Evolutionary conservation across 1,284 basidiomycete genomes (phyloP), one percentile per base, ranked within the genome.

Genomic region (Malassezia restricta): DNA sequence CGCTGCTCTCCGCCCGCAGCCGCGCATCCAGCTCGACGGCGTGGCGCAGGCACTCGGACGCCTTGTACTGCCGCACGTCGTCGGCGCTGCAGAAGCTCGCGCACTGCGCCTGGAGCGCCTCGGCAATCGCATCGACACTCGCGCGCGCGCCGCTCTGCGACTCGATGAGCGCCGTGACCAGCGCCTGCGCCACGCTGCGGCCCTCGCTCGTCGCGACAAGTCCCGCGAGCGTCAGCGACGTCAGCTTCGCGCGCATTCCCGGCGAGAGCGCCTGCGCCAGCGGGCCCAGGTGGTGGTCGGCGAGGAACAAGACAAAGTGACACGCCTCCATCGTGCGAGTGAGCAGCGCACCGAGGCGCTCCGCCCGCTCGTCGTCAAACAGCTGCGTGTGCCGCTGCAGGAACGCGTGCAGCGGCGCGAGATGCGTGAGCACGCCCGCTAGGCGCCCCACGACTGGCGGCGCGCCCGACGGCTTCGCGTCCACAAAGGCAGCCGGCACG

Each of bases 51-150:
- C 85, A 87, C 75, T 99, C 94, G 69, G 88, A 85, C 1, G 92
- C 92, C 85, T 98, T 98, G 79, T 98, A 96, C 44, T 95, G 77
- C 77, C 95, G 86, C 40, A 98, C 94, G 75, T 99, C 94, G 68
- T 95, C 94, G 0, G 92, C 85, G 65, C 88, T 91, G 75, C 91
- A 96, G 79, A 98, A 98, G 15, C 87, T 87, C 0, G 90, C 91
- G 67, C 94, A 99, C 67, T 89, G 81, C 68, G 86, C 83, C 72
- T 98, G 92, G 31, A 98, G 76, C 48, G 89, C 83, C 64, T 95
- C 87, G 65, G 88, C 92, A 65, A 99, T 86, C 3, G 87, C 87
- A 74, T 99, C 94, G 70, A 92, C 90, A 65, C 87, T 89, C 45
- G 90, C 85, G 72, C 95, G 89, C 68, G 92, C 86, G 12, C 87